A percentile compares a stretch with the other conserved stretches of the same genome.
phyloP scores from a whole-genome alignment of 106 monocot genomes.

The Alisma plantagoaquatica region DNA sequence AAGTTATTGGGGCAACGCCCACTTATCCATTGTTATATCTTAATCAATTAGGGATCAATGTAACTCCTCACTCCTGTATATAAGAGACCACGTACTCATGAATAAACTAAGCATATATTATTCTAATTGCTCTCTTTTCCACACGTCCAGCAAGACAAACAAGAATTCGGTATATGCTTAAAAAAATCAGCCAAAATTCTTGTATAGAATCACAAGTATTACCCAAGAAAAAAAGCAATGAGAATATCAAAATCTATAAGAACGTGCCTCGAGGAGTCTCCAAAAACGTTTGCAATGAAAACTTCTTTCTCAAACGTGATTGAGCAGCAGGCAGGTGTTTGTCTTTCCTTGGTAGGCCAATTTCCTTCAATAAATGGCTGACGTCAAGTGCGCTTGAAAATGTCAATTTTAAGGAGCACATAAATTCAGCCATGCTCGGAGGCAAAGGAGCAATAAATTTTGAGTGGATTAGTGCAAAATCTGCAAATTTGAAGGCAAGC shows the following conservation, averaged over 20 bases:
- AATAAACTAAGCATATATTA: no score
- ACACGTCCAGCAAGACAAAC: no score
- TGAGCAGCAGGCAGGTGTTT: slow-evolving; percentile 48
- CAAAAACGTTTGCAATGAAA: slow-evolving; percentile 50
- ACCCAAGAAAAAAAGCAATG: no score
- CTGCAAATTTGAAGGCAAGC: slow-evolving; percentile 1
- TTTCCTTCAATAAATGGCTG: slow-evolving; percentile 64
- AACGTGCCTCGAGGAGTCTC: slow-evolving; percentile 44
- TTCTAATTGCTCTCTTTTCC: no score
- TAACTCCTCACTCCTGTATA: no score
- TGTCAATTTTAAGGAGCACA: slow-evolving; percentile 66
- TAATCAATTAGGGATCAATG: no score
- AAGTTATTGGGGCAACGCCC: no score
- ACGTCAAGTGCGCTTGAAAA: slow-evolving; percentile 69
- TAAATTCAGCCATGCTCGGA: slow-evolving; percentile 56
- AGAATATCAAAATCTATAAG: neutral
- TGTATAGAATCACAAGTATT: no score
- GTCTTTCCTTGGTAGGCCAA: slow-evolving; percentile 61
- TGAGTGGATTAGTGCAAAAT: slow-evolving; percentile 24
- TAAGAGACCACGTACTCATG: no score
- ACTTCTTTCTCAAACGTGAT: slow-evolving; percentile 54
- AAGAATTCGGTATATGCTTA: no score
- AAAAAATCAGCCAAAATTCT: no score
- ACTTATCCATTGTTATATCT: no score
- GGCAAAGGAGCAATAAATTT: slow-evolving; percentile 79